phyloP scores from a whole-genome alignment of 148 eudicot genomes.

The Chenopodium berlandieri region DNA sequence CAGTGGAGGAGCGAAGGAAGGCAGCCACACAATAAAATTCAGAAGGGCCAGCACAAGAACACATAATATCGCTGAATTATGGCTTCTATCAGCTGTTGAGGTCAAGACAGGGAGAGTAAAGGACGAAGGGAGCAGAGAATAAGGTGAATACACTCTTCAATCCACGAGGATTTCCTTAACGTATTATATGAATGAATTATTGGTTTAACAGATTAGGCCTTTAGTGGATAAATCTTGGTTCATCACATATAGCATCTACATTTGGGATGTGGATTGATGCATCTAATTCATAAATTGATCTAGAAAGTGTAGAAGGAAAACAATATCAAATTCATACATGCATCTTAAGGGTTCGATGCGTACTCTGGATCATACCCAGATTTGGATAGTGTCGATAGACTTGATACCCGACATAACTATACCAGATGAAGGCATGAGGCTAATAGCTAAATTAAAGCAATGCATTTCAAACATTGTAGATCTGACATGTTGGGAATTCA shows the following conservation, averaged over 20 bases:
- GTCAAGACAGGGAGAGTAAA: not conserved
- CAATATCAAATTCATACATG: too few relatives aligned
- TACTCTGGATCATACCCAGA: not conserved
- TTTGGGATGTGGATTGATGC: not conserved
- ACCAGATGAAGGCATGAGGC: not conserved
- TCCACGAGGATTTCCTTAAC: not conserved
- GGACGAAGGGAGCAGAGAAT: not conserved
- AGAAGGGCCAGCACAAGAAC: not conserved
- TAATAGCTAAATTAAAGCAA: not conserved
- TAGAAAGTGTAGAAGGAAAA: not conserved
- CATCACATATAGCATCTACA: not conserved
- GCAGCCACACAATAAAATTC: not conserved
- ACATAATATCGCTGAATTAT: not conserved
- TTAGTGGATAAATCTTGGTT: not conserved
- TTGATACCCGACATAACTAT: too few relatives aligned
- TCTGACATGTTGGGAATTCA: not conserved
- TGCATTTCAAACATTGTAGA: not conserved
- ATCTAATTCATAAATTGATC: not conserved
- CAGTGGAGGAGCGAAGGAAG: not conserved
- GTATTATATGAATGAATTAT: too few relatives aligned
- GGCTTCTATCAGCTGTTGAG: not conserved
- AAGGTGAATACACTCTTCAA: not conserved
- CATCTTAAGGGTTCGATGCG: not conserved
- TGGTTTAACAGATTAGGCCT: not conserved
- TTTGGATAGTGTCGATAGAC: too few relatives aligned